A percentile compares a stretch with the other conserved stretches of the same genome.
Evolutionary conservation across 163 green algal genomes (phyloP).

Genomic region (Scenedesmus sp.): DNA sequence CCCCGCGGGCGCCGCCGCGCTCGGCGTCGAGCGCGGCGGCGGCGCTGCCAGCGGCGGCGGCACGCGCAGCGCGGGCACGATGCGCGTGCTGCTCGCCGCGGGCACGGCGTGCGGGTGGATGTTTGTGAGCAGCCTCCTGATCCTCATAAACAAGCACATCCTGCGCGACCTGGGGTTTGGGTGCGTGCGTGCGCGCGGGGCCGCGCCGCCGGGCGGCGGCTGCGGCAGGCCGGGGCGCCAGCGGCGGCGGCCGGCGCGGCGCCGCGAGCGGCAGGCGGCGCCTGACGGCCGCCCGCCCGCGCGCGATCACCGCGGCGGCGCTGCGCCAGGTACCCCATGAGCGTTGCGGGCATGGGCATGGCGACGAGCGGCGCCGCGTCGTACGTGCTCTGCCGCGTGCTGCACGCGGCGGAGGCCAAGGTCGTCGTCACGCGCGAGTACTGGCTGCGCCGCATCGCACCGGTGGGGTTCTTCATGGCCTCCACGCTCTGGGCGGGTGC

Average conservation of each 20-base stretch:
- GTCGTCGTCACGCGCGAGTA: slow-evolving; percentile 42
- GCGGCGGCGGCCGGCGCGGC: too few species aligned
- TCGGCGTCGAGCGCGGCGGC: too few species aligned
- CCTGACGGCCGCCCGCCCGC: too few species aligned
- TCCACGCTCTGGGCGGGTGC: slow-evolving; percentile 84
- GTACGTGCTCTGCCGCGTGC: slow-evolving; percentile 69
- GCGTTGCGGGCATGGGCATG: slow-evolving; percentile 74
- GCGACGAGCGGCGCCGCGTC: slow-evolving; percentile 63
- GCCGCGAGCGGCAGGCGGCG: too few species aligned
- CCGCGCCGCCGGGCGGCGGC: too few species aligned
- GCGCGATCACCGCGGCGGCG: too few species aligned
- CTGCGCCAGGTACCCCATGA: slow-evolving; percentile 64
- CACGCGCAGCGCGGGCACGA: slow-evolving; percentile 16
- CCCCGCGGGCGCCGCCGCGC: too few species aligned
- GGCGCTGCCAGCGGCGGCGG: too few species aligned
- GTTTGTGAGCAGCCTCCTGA: slow-evolving; percentile 72
- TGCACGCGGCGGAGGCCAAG: slow-evolving; percentile 71
- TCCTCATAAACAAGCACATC: slow-evolving; percentile 88
- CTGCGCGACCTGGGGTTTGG: slow-evolving; percentile 63
- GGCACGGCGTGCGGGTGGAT: slow-evolving; percentile 67
- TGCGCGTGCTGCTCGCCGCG: slow-evolving; percentile 50
- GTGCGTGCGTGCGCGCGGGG: too few species aligned
- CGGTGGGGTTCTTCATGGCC: slow-evolving; percentile 90
- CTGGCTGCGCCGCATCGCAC: slow-evolving; percentile 62
- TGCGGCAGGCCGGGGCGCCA: too few species aligned